phyloP scores from a whole-genome alignment of 345 rosid species.

The Acer negundo region DNA sequence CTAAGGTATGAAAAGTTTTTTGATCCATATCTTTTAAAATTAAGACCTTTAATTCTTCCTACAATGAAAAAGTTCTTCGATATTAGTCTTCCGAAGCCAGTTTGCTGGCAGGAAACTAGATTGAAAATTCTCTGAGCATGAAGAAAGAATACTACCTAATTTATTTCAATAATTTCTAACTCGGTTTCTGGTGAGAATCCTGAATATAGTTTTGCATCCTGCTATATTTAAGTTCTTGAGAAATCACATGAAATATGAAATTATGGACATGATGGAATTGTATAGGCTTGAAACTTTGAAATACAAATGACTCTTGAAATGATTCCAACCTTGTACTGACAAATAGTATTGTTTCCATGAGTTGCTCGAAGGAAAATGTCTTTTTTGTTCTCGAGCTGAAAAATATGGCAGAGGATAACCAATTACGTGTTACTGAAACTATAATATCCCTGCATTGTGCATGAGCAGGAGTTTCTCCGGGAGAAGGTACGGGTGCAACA shows the following conservation, averaged over 20 bases:
- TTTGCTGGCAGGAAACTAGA: neutral
- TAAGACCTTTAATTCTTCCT: no score
- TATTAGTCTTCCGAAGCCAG: neutral
- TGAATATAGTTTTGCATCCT: neutral
- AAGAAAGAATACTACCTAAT: no score
- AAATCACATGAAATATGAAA: neutral
- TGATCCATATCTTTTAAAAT: neutral
- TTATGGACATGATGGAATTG: neutral
- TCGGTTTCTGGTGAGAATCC: neutral
- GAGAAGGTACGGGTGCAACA: conserved; percentile 95
- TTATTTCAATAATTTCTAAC: neutral
- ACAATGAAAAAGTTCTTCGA: neutral
- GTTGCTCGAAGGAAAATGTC: neutral
- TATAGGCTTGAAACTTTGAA: neutral
- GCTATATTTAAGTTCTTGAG: neutral
- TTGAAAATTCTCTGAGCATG: neutral
- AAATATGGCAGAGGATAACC: neutral
- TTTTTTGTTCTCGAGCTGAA: neutral
- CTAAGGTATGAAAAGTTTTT: neutral
- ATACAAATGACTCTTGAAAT: neutral
- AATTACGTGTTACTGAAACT: conserved; percentile 6
- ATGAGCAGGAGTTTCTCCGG: conserved; percentile 86
- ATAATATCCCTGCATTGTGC: neutral
- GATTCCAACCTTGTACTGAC: no score
- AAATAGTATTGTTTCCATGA: neutral